phyloP scores from a whole-genome alignment of 164 flowering plant species.

The Vitis amurensis region DNA sequence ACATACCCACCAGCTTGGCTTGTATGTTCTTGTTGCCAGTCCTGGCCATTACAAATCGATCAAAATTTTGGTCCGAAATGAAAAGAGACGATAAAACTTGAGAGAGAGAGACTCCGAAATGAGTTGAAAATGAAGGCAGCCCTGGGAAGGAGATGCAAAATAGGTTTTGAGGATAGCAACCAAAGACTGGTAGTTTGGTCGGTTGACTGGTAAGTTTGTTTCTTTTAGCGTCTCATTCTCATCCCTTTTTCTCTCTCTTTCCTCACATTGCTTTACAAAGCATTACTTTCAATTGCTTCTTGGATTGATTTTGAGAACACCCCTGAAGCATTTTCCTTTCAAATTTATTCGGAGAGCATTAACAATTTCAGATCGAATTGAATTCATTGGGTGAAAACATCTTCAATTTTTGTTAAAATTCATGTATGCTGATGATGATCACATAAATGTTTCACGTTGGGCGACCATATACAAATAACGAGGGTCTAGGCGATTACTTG shows the following conservation, averaged over 20 bases:
- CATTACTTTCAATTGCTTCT: no score
- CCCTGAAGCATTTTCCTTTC: no score
- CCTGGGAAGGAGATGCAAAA: background rate
- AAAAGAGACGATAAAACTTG: background rate
- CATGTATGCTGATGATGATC: no score
- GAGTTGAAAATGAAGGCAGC: background rate
- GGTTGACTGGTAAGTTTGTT: slow-evolving; percentile 17
- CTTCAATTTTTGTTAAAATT: no score
- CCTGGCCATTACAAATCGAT: slow-evolving; percentile 27
- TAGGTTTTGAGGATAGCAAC: background rate
- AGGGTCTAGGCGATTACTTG: no score
- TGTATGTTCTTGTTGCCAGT: slow-evolving; percentile 45
- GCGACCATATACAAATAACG: no score
- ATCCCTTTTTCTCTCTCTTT: background rate
- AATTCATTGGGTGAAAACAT: no score
- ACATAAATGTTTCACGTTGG: no score
- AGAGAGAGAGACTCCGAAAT: background rate
- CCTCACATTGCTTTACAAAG: background rate
- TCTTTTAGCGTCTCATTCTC: background rate
- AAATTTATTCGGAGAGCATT: no score
- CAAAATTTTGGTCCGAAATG: background rate
- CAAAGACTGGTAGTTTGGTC: slow-evolving; percentile 10
- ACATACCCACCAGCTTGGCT: slow-evolving; percentile 70
- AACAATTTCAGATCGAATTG: no score
- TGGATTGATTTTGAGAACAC: no score